Conservation (phyloP, 305 asterid species). For the Fraxinus platypoda region DNA sequence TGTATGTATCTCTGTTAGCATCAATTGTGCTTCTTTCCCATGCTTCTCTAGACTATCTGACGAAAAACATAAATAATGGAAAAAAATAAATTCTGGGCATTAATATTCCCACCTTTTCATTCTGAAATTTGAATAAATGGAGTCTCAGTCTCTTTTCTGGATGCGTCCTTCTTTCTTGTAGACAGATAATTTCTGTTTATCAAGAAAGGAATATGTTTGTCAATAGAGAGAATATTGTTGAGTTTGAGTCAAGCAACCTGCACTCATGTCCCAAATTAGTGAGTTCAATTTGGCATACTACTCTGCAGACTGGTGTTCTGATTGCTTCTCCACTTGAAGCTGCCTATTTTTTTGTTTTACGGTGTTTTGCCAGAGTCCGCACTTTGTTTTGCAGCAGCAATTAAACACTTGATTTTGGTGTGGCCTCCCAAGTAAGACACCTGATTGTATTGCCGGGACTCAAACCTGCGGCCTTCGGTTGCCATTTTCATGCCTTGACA, state of each 20-base stretch:
- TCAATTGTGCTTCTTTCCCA: neutral
- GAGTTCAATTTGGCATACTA: conserved; percentile 10
- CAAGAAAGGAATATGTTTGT: neutral
- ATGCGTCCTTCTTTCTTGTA: neutral
- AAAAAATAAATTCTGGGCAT: neutral
- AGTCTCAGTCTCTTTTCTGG: conserved; percentile 2
- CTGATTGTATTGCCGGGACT: neutral
- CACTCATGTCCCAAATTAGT: neutral
- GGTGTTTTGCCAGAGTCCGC: neutral
- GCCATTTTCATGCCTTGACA: neutral
- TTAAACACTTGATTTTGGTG: neutral
- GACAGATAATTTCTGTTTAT: conserved; percentile 1
- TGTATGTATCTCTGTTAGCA: conserved; percentile 2
- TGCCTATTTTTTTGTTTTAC: neutral
- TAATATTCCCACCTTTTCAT: conserved; percentile 7
- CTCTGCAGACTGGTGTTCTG: neutral
- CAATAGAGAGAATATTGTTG: conserved; percentile 11
- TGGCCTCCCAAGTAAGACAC: neutral
- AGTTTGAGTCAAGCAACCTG: neutral
- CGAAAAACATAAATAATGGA: neutral
- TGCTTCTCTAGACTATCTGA: neutral
- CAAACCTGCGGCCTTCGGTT: neutral
- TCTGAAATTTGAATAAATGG: neutral
- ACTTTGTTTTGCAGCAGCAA: neutral
- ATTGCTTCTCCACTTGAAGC: neutral